A percentile compares a stretch with the other conserved stretches of the same genome.
These are phyloP conservation scores for Sporisorium scitamineum DNA, from an alignment of 1,284 basidiomycete species.

Conservation along the genomic window DNA sequence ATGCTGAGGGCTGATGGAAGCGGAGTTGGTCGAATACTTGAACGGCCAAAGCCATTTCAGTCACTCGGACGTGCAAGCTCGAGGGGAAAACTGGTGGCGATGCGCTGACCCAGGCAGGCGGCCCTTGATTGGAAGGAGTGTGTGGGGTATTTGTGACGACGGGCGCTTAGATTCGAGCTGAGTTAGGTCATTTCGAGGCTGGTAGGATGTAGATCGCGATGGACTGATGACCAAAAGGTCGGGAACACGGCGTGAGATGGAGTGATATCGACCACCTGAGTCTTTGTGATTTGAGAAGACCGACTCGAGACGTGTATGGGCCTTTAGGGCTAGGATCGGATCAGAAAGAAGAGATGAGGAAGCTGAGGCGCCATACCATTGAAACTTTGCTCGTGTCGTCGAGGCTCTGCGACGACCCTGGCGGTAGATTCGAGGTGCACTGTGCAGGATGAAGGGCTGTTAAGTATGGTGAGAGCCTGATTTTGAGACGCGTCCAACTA, in stretches of 20 bases:
- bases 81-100: not conserved
- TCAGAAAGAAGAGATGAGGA: not conserved
- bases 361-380: not conserved
- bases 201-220: not conserved
- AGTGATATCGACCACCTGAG: not conserved
- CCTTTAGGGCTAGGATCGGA: not conserved
- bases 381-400: not conserved
- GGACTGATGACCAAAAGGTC: not conserved
- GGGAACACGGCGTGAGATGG: not conserved
- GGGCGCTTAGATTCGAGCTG: not conserved
- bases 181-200: slow-evolving; percentile 11
- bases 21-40: not conserved
- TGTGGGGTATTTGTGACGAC: not conserved
- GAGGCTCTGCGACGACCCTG: not conserved
- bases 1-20: not conserved
- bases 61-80: not conserved
- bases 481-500: not conserved
- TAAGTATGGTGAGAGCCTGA: not conserved
- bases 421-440: not conserved
- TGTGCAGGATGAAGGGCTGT: not conserved
- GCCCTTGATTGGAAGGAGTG: not conserved
- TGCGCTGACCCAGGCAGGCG: not conserved
- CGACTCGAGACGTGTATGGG: not conserved
- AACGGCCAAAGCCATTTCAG: not conserved
- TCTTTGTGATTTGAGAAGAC: not conserved